Conservation (phyloP, 345 rosid genomes). For the Dipteronia sinensis region DNA sequence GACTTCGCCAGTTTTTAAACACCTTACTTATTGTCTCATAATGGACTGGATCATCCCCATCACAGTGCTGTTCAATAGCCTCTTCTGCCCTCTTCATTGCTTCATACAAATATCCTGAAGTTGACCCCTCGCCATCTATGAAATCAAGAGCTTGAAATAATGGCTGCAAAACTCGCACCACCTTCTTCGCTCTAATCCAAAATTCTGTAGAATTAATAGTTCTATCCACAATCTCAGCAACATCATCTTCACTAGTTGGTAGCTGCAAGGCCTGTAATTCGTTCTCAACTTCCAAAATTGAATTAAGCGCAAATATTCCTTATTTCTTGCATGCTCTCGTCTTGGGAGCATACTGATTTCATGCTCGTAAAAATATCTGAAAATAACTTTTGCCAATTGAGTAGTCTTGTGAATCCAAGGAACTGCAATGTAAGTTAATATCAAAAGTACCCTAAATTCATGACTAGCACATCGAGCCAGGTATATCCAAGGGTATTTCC, state of each 20-base stretch:
- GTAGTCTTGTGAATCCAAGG: constrained; percentile 2
- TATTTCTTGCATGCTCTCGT: not conserved
- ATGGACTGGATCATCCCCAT: not conserved
- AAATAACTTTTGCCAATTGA: constrained; percentile 1
- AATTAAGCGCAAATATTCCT: constrained; percentile 9
- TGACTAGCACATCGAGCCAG: constrained; percentile 1
- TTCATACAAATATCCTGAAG: constrained; percentile 18
- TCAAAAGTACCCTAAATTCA: not conserved
- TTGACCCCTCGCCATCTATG: constrained; percentile 6
- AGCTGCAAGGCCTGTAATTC: constrained; percentile 6
- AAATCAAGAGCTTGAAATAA: constrained; percentile 18
- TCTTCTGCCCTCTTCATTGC: constrained; percentile 13
- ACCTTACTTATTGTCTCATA: not conserved
- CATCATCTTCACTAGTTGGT: not conserved
- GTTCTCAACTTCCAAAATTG: constrained; percentile 1
- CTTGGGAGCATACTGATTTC: not conserved
- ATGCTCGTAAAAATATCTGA: not conserved
- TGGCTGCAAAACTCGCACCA: constrained; percentile 12
- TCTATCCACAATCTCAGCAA: not conserved
- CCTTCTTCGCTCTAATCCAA: constrained; percentile 13
- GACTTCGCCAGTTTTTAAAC: not conserved
- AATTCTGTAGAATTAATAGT: constrained; percentile 12
- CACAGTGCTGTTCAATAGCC: not conserved
- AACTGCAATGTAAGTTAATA: not conserved
- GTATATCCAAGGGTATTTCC: not conserved